Evolutionary conservation across 305 asterid genomes (phyloP), one percentile per base, ranked within the genome.

Genomic region (Caryopteris hybrid): DNA sequence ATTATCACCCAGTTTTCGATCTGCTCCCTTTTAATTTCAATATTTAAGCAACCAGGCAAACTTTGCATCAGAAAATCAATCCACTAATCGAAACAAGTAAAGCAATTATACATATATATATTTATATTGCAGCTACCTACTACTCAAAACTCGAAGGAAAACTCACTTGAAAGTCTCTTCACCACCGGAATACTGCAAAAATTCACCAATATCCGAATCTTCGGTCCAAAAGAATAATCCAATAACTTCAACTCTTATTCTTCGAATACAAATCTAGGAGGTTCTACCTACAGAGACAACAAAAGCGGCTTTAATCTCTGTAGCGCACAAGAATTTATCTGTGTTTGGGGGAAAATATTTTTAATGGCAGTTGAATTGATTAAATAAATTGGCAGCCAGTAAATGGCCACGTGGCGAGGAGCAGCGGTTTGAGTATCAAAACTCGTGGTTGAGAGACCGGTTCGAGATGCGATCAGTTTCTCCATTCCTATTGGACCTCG

Each of bases 391-490:
- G 58, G 66, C 51, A 13, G 67, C 14, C 68, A 36, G 3, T 4
- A 65, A 58, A 68, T 14, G 60, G 84, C 84, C 94, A 87, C 95
- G 93, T 91, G 97, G 81, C 85, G 64, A 67, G 54, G 63, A 27
- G 29, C 36, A 76, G 84, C 78, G 42, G 74, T 33, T 77, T 68
- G 86, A 86, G 86, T 81, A 77, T 85, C 86, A 66, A 53, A 87
- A 91, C 71, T 91, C 79, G 96, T 88, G 97, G 97, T 56, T 51
- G 95, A 88, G 95, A 86, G 78, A 1, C 41, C 17, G 61, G 76
- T 74, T 79, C 64, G 76, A 59, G 79, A 85, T 79, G 67, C 85
- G 88, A 91, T 91, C 96, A 75, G 76, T 91, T 84, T 70, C 84
- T 50, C 51, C 10, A 4, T 13, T 34, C 54, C 59, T 13, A 88